phyloP scores from a whole-genome alignment of 805 yeast genomes.

The Debaryomyces maramus region DNA sequence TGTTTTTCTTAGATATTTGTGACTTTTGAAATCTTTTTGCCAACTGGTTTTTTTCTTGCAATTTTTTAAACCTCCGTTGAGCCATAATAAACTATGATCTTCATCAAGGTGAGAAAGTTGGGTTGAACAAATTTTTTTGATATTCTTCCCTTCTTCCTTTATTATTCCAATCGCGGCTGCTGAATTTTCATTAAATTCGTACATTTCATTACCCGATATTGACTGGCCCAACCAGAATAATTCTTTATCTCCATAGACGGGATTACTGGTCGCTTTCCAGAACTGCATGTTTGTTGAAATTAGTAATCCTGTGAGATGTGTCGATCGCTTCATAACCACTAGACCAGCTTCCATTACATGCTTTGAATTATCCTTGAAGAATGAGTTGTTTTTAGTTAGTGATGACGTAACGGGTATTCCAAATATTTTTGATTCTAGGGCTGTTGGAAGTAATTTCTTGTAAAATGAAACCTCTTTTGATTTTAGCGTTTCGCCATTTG shows the following conservation, averaged over 20 bases:
- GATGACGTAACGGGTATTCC: not conserved
- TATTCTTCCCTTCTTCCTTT: conserved; percentile 5
- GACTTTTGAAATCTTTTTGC: conserved; percentile 1
- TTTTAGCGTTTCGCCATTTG: not conserved
- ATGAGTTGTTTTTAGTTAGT: conserved; percentile 6
- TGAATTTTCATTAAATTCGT: conserved; percentile 17
- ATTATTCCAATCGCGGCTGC: conserved; percentile 24
- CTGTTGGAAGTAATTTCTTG: conserved; percentile 1
- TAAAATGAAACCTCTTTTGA: not conserved
- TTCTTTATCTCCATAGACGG: conserved; percentile 28
- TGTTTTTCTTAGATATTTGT: not conserved
- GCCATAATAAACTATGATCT: conserved; percentile 24
- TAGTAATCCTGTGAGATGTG: conserved; percentile 22
- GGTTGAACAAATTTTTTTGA: conserved; percentile 19
- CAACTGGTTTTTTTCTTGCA: conserved; percentile 21
- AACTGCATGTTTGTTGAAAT: conserved; percentile 17
- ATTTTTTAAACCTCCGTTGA: conserved; percentile 26
- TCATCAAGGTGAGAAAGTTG: conserved; percentile 26
- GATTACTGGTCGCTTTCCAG: conserved; percentile 24
- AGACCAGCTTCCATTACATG: conserved; percentile 36
- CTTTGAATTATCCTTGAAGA: conserved; percentile 22
- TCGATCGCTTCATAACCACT: conserved; percentile 25
- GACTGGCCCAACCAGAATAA: conserved; percentile 32
- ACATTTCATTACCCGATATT: conserved; percentile 19
- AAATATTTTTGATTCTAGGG: not conserved